Evolutionary conservation across 768 basidiomycete species (phyloP).

Genomic region (Bullera alba): DNA sequence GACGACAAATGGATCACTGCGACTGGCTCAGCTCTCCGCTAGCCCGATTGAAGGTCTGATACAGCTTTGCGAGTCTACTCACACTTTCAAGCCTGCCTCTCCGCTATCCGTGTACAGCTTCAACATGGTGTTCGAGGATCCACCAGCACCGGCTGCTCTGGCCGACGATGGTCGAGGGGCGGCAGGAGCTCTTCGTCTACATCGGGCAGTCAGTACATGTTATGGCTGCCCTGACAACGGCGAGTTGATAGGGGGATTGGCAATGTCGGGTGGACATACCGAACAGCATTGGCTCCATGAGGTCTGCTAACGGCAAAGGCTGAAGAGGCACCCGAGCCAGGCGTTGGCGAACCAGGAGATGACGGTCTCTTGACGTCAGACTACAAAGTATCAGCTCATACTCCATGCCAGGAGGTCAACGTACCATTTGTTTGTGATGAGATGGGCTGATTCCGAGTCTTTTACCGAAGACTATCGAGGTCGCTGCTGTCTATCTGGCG

Average conservation of each 20-base stretch:
- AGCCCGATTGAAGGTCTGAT: neutral
- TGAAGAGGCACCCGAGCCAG: conserved; percentile 21
- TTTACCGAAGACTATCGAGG: too few species aligned
- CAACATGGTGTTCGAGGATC: conserved; percentile 96
- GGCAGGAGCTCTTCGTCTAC: conserved; percentile 42
- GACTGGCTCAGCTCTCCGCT: neutral
- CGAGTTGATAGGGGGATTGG: neutral
- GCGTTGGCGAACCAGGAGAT: conserved; percentile 29
- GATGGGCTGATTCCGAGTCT: too few species aligned
- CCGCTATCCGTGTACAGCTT: conserved; percentile 93
- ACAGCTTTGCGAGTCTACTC: too few species aligned
- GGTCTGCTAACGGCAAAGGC: conserved; percentile 39
- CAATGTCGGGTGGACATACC: conserved; percentile 23
- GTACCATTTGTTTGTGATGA: too few species aligned
- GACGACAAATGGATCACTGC: conserved; percentile 91
- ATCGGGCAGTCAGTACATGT: neutral
- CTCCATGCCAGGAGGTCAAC: too few species aligned
- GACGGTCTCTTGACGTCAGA: conserved; percentile 38
- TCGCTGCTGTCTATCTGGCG: too few species aligned
- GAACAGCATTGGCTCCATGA: conserved; percentile 44
- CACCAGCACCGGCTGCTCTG: conserved; percentile 88
- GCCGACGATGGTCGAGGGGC: conserved; percentile 69
- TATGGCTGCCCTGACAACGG: neutral
- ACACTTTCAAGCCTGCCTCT: conserved; percentile 95
- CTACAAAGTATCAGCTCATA: too few species aligned